Conservation (phyloP, 2,329 filamentous ascomycete genomes). For the Dactylellina drechsleri region DNA sequence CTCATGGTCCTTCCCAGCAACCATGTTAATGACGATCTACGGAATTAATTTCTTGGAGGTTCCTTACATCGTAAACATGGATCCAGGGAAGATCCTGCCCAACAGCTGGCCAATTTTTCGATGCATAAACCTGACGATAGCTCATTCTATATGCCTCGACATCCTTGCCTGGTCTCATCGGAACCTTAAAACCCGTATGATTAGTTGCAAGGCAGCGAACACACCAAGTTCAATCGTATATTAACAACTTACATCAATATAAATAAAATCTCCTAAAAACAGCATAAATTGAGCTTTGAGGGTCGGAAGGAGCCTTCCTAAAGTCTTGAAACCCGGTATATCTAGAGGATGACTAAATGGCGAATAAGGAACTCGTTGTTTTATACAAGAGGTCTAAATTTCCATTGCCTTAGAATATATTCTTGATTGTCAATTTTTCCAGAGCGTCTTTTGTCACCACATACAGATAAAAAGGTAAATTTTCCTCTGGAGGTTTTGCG, state of each 20-base stretch:
- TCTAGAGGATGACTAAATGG: constrained; percentile 83
- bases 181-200: constrained; percentile 17
- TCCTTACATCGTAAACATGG: constrained; percentile 78
- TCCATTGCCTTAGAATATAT: background rate
- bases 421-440: no score
- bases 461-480: constrained; percentile 82
- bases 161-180: constrained; percentile 43
- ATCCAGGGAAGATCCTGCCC: constrained; percentile 91
- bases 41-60: no score
- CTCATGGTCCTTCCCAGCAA: constrained; percentile 75
- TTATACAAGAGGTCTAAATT: constrained; percentile 80
- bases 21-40: background rate
- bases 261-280: constrained; percentile 89
- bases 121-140: constrained; percentile 94
- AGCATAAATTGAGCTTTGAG: constrained; percentile 81
- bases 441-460: background rate
- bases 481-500: constrained; percentile 73
- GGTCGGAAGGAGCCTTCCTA: constrained; percentile 77
- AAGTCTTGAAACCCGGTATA: constrained; percentile 80
- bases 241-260: constrained; percentile 74
- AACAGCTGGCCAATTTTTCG: constrained; percentile 84
- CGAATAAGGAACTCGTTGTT: constrained; percentile 88
- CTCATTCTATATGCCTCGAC: constrained; percentile 47
- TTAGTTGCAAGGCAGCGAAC: background rate
- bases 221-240: background rate